Base-by-base conservation (phyloP, 2,329 filamentous ascomycete genomes). In the Fusarium sp. region DNA sequence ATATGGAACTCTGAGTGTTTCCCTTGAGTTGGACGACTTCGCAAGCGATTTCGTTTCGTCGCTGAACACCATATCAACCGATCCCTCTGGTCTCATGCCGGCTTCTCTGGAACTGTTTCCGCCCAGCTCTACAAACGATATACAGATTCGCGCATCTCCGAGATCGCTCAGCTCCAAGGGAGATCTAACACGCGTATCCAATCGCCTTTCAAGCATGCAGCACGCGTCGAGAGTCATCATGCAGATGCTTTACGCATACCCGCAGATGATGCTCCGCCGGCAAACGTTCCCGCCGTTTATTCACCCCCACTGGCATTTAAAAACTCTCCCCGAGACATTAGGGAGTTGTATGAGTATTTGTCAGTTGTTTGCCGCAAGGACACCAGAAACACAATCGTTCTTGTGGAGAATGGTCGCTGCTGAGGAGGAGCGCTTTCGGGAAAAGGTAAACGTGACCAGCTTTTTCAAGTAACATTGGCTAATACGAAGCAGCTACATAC, bases 271-370 rank as follows among this genome's bases (percentile, higher is more conserved):
- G 80, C 70, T 78, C 13, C 72, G 78, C 12, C 77, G 77, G 3
- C 74, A 79, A 12, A 80, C 70, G 1, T 77, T 81, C 38, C 80
- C 80, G 5, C 80, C 80, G 0, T 82, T 82, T 10, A 77, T 82
- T 20, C 79, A 82, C 28, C 72, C 75, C 0, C 68, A 79, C 3
- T 80, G 77, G 77, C 71, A 80, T 17, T n/a, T 52, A 5, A 13
- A 64, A 7, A 33, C 22, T 2, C 63, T 80, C 0, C 77, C 78
- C 0, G 73, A 79, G 4, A 70, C 51, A 8, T 18, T 81, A 4
- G 73, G 73, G 0, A 79, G 62, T 5, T 81, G 79, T 33, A 72
- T 80, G 61, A 66, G 75, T 1, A 74, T 82, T 20, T 64, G 79
- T 0, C 77, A 79, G 14, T 31, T 80, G 0, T 81, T 81, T 52